Evolutionary conservation across 768 basidiomycete genomes (phyloP), one percentile per base, ranked within the genome.

Genomic region (Flagelloscypha sp.): DNA sequence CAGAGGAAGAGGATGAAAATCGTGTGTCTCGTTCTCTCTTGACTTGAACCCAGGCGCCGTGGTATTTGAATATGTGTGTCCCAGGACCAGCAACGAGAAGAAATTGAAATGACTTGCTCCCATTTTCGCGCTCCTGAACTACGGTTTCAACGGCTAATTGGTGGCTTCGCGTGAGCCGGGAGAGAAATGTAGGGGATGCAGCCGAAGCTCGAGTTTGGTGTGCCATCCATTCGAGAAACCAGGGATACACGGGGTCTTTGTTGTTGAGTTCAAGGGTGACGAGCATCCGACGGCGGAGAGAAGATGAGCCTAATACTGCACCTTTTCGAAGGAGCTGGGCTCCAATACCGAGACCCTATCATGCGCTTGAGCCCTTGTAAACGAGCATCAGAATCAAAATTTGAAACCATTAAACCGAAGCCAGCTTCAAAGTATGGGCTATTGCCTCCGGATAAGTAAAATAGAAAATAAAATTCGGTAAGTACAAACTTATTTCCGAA

Each of bases 341-440:
- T 29, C 77, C 87, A 16, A 93, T 86, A 11, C 90, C 89, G 29
- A 98, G 66, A n/a, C 89, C 87, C 94, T 98, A 44, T 24, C 29
- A 37, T 28, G 23, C n/a, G 23, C 33, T n/a, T 30, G 41, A 50
- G 46, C 30, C 7, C 13, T 38, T 37, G 16, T 17, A 20, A 15
- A 24, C 23, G 34, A 18, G 34, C 17, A 12, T 16, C 27, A 24
- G 8, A 17, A 9, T 16, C 6, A 23, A 15, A 12, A 13, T 15
- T 5, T 12, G 61, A 39, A 46, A 93, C 94, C 92, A 98, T 93
- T 24, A 99, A 73, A 23, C 94, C 95, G 50, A 97, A 97, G 18
- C 95, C 94, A 31, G 94, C 95, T 54, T 94, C 88, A 54, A 99
- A 98, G 63, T 90, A 93, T 24, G 90, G 94, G 55, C 95, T 99